Percentiles rank a stretch among this genome's conserved stretches.
Evolutionary conservation across 1,284 basidiomycete genomes (phyloP).

Genomic region (Filobasidium uniguttulatum): DNA sequence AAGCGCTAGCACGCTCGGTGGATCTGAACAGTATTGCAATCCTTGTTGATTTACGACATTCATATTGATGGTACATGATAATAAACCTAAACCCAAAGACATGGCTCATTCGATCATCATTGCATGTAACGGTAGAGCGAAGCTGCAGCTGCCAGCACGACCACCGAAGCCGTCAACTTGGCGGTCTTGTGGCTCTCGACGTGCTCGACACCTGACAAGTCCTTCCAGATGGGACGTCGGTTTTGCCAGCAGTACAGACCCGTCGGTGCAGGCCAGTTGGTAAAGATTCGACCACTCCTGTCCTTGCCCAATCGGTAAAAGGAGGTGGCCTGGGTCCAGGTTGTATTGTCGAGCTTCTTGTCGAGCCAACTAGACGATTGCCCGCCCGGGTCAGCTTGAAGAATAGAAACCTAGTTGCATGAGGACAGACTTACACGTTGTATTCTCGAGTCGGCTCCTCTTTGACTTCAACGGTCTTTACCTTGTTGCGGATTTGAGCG

Average conservation of each 20-base stretch:
- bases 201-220: constrained; percentile 14
- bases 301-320: constrained; percentile 14
- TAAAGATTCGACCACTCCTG: constrained; percentile 13
- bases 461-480: constrained; percentile 18
- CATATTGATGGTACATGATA: too few relatives aligned
- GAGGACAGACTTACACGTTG: constrained; percentile 13
- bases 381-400: neutral
- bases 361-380: constrained; percentile 16
- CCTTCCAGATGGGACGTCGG: constrained; percentile 14
- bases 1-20: too few relatives aligned
- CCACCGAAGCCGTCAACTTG: too few relatives aligned
- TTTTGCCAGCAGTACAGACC: constrained; percentile 17
- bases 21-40: too few relatives aligned
- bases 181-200: neutral
- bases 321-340: constrained; percentile 14
- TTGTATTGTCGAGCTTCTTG: constrained; percentile 13
- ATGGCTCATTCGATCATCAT: too few relatives aligned
- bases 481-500: constrained; percentile 6
- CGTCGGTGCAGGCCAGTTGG: constrained; percentile 16
- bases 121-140: too few relatives aligned
- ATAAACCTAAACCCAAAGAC: too few relatives aligned
- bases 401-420: neutral
- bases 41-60: too few relatives aligned
- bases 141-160: too few relatives aligned
- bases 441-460: constrained; percentile 17